phyloP scores from a whole-genome alignment of 768 basidiomycete genomes.

The Rhizopogon rudus region DNA sequence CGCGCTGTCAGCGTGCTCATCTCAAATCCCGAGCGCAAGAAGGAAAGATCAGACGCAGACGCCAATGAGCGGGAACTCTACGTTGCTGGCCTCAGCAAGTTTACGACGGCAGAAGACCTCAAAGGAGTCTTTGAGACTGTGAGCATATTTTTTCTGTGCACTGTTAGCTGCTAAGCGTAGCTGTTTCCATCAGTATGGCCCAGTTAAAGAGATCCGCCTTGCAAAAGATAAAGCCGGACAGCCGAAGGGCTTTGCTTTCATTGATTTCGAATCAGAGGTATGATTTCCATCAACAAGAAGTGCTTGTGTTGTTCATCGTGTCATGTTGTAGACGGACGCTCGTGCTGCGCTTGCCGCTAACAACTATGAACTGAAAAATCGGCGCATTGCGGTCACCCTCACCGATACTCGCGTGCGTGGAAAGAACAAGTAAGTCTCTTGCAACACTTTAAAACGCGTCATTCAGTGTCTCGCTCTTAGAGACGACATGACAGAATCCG shows the following conservation, averaged over 20 bases:
- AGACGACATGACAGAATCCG: conserved; percentile 45
- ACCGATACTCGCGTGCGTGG: conserved; percentile 67
- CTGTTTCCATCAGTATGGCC: conserved; percentile 58
- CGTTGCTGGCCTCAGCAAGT: conserved; percentile 80
- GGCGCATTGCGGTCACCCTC: conserved; percentile 85
- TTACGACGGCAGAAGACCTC: conserved; percentile 73
- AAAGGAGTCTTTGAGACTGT: conserved; percentile 75
- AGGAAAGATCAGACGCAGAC: conserved; percentile 84
- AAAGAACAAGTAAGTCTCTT: conserved; percentile 41
- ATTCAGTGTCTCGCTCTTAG: conserved; percentile 18
- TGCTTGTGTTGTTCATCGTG: background rate
- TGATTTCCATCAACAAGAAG: background rate
- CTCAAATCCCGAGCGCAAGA: conserved; percentile 87
- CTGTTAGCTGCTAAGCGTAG: background rate
- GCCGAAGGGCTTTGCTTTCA: conserved; percentile 84
- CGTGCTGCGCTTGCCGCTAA: conserved; percentile 70
- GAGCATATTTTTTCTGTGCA: conserved; percentile 18
- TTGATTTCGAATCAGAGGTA: conserved; percentile 87
- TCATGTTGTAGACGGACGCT: conserved; percentile 54
- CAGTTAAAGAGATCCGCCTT: conserved; percentile 77
- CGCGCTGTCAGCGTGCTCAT: conserved; percentile 72
- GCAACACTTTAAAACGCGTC: background rate
- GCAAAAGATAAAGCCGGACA: conserved; percentile 65
- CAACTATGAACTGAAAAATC: conserved; percentile 83
- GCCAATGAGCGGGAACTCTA: conserved; percentile 84